A percentile compares a stretch with the other conserved stretches of the same genome.
These are phyloP conservation scores for Marasmius fiardii DNA, from an alignment of 1,284 basidiomycete genomes.

Conservation along the genomic window DNA sequence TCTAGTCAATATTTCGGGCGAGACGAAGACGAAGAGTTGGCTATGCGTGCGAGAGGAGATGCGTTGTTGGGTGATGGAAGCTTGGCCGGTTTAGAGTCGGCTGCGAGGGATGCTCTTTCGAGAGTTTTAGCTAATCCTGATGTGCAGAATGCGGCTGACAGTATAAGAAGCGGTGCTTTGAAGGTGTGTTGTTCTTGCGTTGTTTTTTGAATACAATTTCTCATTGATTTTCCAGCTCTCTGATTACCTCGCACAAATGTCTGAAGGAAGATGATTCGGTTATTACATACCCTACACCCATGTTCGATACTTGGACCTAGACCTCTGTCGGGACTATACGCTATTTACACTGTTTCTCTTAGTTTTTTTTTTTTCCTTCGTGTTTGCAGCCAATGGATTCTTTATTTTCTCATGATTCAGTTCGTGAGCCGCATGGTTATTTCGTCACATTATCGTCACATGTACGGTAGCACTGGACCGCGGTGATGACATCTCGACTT, in stretches of 20 bases:
- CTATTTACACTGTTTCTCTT: background rate
- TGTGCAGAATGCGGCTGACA: conserved; percentile 86
- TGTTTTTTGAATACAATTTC: background rate
- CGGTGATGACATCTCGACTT: no score
- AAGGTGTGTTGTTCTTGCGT: conserved; percentile 55
- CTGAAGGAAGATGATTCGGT: conserved; percentile 41
- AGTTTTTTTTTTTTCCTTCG: no score
- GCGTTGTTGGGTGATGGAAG: conserved; percentile 65
- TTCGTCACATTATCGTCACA: no score
- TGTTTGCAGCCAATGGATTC: no score
- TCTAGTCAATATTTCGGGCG: conserved; percentile 95
- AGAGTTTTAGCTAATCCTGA: conserved; percentile 87
- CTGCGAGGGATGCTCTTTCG: conserved; percentile 78
- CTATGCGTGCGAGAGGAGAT: conserved; percentile 35
- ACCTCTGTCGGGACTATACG: no score
- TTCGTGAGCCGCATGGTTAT: no score
- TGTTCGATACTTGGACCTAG: no score
- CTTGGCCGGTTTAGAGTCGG: conserved; percentile 71
- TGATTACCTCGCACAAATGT: conserved; percentile 77
- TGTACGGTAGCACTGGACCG: no score
- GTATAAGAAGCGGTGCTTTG: conserved; percentile 77
- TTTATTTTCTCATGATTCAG: no score
- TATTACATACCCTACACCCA: background rate
- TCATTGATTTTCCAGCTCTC: conserved; percentile 48
- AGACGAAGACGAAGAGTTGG: conserved; percentile 74